Evolutionary conservation across 2,329 filamentous ascomycete species (phyloP), one percentile per base, ranked within the genome.

Genomic region (Verticillium longisporum): DNA sequence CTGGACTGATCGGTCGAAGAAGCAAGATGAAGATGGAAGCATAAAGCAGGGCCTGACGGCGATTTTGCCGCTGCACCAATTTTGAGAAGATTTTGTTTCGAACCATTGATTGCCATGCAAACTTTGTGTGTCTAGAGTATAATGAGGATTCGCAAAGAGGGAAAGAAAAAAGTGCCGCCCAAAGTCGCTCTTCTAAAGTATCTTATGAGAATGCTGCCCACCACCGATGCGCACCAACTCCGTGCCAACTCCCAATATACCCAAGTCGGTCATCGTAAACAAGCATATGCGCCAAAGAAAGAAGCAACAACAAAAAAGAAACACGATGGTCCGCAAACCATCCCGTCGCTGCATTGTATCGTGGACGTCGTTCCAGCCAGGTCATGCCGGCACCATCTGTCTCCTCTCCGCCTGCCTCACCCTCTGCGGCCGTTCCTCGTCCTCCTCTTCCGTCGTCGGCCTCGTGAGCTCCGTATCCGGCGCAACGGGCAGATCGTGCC

Each of bases 371-470:
- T 10, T 6, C 13, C 6, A 4, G n/a, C 6, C n/a, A 10, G 9
- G 15, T 66, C 61, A 69, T 57, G 71, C 69, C 53, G 78, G 73
- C 60, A 78, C 68, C 74, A 80, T 78, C 26, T 75, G 72, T 62
- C 72, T 73, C 61, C 74, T 71, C 64, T 77, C 74, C 15, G 66
- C 62, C 61, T 68, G 66, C 34, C 65, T 68, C 60, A 66, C 62
- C 61, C 26, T 58, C 21, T 60, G 60, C 7, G 59, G 53, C 26
- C 5, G 26, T 57, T 60, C 63, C 58, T 57, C 63, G 9, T 65
- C 54, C 21, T 67, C 58, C 32, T 64, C 61, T 31, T 71, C 62
- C 7, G 26, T 31, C 26, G 26, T 31, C 26, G 61, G 60, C 57
- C 68, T 61, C 55, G 75, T 73, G 6, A 78, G 67, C 60, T 71